phyloP scores from a whole-genome alignment of 257 asterid genomes.

The Craterostigma plantagineum region DNA sequence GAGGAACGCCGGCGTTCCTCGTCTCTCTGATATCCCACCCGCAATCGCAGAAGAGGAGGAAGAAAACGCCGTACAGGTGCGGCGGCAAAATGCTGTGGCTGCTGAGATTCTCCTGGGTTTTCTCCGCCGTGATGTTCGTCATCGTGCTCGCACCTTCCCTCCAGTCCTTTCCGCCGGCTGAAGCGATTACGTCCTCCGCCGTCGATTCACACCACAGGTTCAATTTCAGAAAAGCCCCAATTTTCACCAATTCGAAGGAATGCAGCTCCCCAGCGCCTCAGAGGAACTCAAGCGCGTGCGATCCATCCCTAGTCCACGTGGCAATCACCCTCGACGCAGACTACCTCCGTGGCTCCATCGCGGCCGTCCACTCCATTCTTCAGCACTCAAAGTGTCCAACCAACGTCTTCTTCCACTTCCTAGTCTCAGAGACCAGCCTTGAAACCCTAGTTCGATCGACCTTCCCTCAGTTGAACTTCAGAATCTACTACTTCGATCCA shows the following conservation, averaged over 20 bases:
- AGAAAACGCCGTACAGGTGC: too few relatives aligned
- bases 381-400: not conserved
- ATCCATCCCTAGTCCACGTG: not conserved
- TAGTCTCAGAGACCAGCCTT: not conserved
- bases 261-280: too few relatives aligned
- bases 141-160: too few relatives aligned
- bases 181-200: not conserved
- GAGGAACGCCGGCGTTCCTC: conserved; percentile 16
- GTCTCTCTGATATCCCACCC: too few relatives aligned
- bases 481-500: not conserved
- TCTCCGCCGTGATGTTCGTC: too few relatives aligned
- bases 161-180: too few relatives aligned
- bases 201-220: too few relatives aligned
- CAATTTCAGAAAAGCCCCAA: too few relatives aligned
- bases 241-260: too few relatives aligned
- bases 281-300: not conserved
- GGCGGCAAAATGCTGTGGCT: too few relatives aligned
- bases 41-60: too few relatives aligned
- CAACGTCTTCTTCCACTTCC: conserved; percentile 1
- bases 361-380: not conserved
- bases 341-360: conserved; percentile 1
- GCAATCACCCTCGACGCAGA: conserved; percentile 1
- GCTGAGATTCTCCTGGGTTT: too few relatives aligned
- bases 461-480: not conserved
- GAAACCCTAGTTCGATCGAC: not conserved